Evolutionary conservation across 148 eudicot species (phyloP).

Genomic region (Bassia scoparia): DNA sequence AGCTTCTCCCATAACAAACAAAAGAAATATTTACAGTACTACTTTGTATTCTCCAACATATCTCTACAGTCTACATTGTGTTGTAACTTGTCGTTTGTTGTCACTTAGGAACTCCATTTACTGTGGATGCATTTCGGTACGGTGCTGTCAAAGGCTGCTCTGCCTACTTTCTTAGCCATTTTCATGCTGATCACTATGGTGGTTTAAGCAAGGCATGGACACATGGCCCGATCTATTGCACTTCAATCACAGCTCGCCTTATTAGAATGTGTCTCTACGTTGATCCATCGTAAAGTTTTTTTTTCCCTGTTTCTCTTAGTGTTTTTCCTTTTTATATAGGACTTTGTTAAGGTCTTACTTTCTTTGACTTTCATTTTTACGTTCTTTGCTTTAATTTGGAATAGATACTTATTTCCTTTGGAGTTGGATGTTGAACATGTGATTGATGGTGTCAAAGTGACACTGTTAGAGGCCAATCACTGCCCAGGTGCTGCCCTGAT

Average conservation of each 20-base stretch:
- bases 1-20: no score
- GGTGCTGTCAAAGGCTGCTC: constrained; percentile 50
- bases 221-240: constrained; percentile 62
- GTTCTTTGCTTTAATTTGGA: background rate
- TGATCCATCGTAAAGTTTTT: constrained; percentile 42
- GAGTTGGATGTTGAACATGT: constrained; percentile 48
- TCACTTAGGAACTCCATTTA: constrained; percentile 52
- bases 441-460: constrained; percentile 50
- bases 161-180: constrained; percentile 55
- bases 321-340: background rate
- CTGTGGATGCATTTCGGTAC: constrained; percentile 66
- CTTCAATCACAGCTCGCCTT: constrained; percentile 55
- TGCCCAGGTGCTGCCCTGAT: constrained; percentile 76
- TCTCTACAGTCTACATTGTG: background rate
- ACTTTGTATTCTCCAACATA: no score
- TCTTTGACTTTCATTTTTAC: background rate
- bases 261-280: constrained; percentile 51
- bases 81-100: constrained; percentile 15
- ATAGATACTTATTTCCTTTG: constrained; percentile 42
- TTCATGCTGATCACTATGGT: constrained; percentile 68
- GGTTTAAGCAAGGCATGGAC: constrained; percentile 67
- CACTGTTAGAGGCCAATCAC: constrained; percentile 67
- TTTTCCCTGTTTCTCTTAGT: constrained; percentile 4
- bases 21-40: no score
- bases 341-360: background rate